These are phyloP conservation scores for Apiotrichum laibachii DNA, from an alignment of 1,284 basidiomycete species.

Conservation along the genomic window DNA sequence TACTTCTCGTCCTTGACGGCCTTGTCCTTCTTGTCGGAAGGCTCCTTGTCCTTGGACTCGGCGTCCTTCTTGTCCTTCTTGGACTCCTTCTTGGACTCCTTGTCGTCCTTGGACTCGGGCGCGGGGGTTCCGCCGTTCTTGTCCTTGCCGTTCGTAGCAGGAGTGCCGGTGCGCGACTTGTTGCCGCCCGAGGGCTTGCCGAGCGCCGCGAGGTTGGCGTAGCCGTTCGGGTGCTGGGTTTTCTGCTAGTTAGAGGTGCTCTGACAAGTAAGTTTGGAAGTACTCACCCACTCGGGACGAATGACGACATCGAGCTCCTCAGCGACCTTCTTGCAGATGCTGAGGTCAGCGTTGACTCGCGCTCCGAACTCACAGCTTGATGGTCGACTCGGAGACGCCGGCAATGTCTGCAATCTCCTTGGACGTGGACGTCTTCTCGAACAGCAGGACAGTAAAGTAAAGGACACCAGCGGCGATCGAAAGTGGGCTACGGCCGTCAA, in stretches of 20 bases:
- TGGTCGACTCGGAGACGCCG: conserved; percentile 94
- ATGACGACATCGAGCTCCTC: conserved; percentile 40
- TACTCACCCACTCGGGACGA: conserved; percentile 47
- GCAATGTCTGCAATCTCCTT: conserved; percentile 91
- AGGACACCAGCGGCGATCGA: conserved; percentile 95
- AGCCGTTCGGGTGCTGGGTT: conserved; percentile 21
- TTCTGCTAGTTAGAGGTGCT: conserved; percentile 12
- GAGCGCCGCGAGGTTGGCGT: conserved; percentile 17
- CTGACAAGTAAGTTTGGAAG: conserved; percentile 6
- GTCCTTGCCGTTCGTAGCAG: conserved; percentile 2
- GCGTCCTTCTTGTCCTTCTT: conserved; percentile 9
- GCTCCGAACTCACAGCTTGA: conserved; percentile 61
- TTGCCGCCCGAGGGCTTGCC: conserved; percentile 2
- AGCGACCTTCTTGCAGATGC: conserved; percentile 46
- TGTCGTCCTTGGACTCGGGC: not conserved
- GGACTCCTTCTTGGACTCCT: not conserved
- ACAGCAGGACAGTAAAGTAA: conserved; percentile 82
- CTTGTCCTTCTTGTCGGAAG: conserved; percentile 8
- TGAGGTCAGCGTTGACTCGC: conserved; percentile 22
- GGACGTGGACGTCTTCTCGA: conserved; percentile 70
- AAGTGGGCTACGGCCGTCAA: conserved; percentile 89
- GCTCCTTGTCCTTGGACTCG: not conserved
- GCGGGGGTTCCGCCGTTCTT: not conserved
- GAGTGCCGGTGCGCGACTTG: conserved; percentile 14
- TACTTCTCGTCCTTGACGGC: conserved; percentile 4